phyloP scores from a whole-genome alignment of 805 yeast species.

The Kazachstania martiniae region DNA sequence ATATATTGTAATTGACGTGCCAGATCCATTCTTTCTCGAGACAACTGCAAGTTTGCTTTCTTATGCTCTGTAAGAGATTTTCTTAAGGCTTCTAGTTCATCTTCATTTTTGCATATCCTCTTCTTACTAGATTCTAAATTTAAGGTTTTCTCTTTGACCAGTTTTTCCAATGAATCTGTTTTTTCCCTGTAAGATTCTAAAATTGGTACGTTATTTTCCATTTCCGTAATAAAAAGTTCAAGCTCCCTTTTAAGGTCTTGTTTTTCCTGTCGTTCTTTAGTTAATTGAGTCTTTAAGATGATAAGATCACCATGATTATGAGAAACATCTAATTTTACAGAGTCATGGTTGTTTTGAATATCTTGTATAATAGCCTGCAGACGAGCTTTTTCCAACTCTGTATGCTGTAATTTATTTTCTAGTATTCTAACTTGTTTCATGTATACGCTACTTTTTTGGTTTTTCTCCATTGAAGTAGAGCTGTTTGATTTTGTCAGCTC shows the following conservation, averaged over 20 bases:
- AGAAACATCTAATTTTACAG: too few species aligned
- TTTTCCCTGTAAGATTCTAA: slow-evolving; percentile 53
- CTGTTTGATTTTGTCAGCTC: too few species aligned
- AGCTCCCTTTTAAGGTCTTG: slow-evolving; percentile 57
- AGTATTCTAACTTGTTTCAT: slow-evolving; percentile 36
- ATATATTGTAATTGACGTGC: slow-evolving; percentile 70
- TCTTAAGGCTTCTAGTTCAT: slow-evolving; percentile 8
- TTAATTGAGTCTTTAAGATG: slow-evolving; percentile 50
- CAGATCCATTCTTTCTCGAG: slow-evolving; percentile 53
- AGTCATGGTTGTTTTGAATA: too few species aligned
- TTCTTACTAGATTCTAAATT: slow-evolving; percentile 45
- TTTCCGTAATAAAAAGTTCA: slow-evolving; percentile 57
- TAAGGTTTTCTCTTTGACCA: slow-evolving; percentile 42
- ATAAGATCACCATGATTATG: slow-evolving; percentile 57
- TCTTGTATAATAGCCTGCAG: slow-evolving; percentile 37
- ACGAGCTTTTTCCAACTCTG: slow-evolving; percentile 24
- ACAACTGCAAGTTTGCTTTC: slow-evolving; percentile 30
- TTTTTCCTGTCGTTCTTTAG: slow-evolving; percentile 58
- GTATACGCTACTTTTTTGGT: too few species aligned
- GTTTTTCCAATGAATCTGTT: slow-evolving; percentile 43
- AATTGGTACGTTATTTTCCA: slow-evolving; percentile 68
- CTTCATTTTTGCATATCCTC: slow-evolving; percentile 34
- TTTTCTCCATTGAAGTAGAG: too few species aligned
- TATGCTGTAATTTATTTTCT: slow-evolving; percentile 5
- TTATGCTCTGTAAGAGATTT: slow-evolving; percentile 21